Base-by-base conservation (phyloP, 2,329 filamentous ascomycete species). In the Byssothecium circinans region DNA sequence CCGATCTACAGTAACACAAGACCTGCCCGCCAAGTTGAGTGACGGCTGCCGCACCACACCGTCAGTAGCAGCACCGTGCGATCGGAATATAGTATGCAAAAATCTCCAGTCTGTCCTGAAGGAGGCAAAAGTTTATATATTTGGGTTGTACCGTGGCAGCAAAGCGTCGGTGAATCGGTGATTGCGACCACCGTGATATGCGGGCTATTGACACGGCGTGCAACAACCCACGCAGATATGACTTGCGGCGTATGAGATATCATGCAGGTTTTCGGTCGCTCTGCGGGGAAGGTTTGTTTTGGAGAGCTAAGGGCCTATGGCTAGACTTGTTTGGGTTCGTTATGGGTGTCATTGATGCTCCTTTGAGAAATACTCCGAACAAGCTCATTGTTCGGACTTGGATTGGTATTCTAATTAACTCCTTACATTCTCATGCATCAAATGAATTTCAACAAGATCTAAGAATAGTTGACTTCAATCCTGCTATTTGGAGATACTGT, bases 61-160 rank as follows among this genome's bases (percentile, higher is more conserved):
- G 11, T 12, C 17, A 32, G 17, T 34, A 32, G 18, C 23, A 52
- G 56, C 52, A 48, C 56, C 52, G 54, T 61, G 53, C 58, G 25
- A 52, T 55, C 54, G 57, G 55, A 51, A 33, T 48, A 47, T 32
- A 44, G 18, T 37, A 47, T 47, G n/a, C 27, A 20, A 43, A 49
- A 11, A 20, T 20, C 25, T 23, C 10, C 38, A 25, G 11, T 39
- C 22, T 32, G 20, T 22, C 43, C 18, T 15, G 22, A 44, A 38
- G 41, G 43, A 35, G 41, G 33, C 36, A 23, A 39, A 20, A 37
- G 39, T 29, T n/a, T 41, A 10, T 12, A 2, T 6, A 12, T 19
- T 5, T 33, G 40, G 4, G 18, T 22, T 8, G 32, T 27, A n/a
- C n/a, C n/a, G n/a, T n/a, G n/a, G n/a, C n/a, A n/a, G n/a, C n/a